Evolutionary conservation across 1,284 basidiomycete genomes (phyloP).

Genomic region (Schizopora paradoxa): DNA sequence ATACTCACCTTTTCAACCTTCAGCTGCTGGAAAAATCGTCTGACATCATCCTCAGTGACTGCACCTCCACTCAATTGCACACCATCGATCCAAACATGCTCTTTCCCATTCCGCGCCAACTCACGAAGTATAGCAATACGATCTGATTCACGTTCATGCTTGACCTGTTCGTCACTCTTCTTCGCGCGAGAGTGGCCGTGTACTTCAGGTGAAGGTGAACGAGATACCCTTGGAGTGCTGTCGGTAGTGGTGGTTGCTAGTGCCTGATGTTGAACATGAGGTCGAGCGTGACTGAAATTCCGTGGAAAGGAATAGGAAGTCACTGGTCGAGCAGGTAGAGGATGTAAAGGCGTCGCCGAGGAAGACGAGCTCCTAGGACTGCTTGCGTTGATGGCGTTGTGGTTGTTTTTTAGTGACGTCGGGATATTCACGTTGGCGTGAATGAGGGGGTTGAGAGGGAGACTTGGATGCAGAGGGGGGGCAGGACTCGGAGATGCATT

Average conservation of each 20-base stretch:
- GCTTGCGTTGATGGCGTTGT: not conserved
- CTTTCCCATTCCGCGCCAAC: conserved; percentile 55
- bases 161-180: conserved; percentile 29
- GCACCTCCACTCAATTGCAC: conserved; percentile 38
- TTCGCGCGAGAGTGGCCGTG: conserved; percentile 26
- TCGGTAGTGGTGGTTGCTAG: conserved; percentile 12
- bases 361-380: not conserved
- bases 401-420: not conserved
- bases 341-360: not conserved
- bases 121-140: conserved; percentile 47
- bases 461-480: conserved; percentile 1
- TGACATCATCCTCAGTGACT: conserved; percentile 61
- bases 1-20: conserved; percentile 57
- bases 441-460: conserved; percentile 16
- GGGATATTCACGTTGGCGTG: conserved; percentile 6
- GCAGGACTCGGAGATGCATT: not conserved
- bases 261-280: conserved; percentile 14
- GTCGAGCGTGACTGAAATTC: conserved; percentile 1
- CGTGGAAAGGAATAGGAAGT: too few species aligned
- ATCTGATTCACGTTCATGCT: conserved; percentile 29
- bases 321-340: too few species aligned
- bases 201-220: conserved; percentile 43
- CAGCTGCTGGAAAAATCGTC: conserved; percentile 55
- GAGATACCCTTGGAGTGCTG: conserved; percentile 27
- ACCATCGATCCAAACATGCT: conserved; percentile 57